phyloP scores from a whole-genome alignment of 768 basidiomycete species.

The Boletus subparvulus region DNA sequence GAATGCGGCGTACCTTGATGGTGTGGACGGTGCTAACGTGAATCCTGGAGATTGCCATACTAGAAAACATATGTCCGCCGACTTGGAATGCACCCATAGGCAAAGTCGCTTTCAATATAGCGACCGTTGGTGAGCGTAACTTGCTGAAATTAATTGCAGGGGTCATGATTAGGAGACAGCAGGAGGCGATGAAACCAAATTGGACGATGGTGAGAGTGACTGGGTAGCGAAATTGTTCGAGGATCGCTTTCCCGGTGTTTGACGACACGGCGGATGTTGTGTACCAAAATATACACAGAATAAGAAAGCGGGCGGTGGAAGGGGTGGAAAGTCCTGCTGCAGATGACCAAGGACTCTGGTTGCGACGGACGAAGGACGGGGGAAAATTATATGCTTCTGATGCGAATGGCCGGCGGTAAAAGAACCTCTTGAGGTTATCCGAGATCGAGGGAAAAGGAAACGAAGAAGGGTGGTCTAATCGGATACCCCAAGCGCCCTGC shows the following conservation, averaged over 20 bases:
- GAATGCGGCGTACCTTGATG: slow-evolving; percentile 72
- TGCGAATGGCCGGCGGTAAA: slow-evolving; percentile 17
- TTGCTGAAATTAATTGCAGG: slow-evolving; percentile 66
- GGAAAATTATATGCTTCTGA: slow-evolving; percentile 17
- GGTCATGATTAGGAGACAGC: slow-evolving; percentile 83
- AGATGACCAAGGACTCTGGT: slow-evolving; percentile 18
- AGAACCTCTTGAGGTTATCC: slow-evolving; percentile 16
- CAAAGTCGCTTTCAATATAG: slow-evolving; percentile 75
- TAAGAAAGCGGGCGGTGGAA: slow-evolving; percentile 56
- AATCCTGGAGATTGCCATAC: slow-evolving; percentile 94
- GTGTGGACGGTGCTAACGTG: slow-evolving; percentile 98
- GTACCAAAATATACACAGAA: slow-evolving; percentile 92
- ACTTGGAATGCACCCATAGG: slow-evolving; percentile 99
- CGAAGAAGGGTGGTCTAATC: slow-evolving; percentile 1
- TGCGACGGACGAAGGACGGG: slow-evolving; percentile 28
- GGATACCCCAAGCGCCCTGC: slow-evolving; percentile 8
- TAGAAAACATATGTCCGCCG: slow-evolving; percentile 96
- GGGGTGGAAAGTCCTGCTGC: slow-evolving; percentile 15
- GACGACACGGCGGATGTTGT: slow-evolving; percentile 89
- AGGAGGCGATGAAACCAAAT: slow-evolving; percentile 90
- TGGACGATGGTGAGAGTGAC: slow-evolving; percentile 97
- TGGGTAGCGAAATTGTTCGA: slow-evolving; percentile 90
- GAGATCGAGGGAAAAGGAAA: slow-evolving; percentile 11
- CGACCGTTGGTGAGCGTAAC: slow-evolving; percentile 66
- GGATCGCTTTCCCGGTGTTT: slow-evolving; percentile 94